Evolutionary conservation across 106 monocot genomes (phyloP).

Genomic region (Platanthera zijinensis): DNA sequence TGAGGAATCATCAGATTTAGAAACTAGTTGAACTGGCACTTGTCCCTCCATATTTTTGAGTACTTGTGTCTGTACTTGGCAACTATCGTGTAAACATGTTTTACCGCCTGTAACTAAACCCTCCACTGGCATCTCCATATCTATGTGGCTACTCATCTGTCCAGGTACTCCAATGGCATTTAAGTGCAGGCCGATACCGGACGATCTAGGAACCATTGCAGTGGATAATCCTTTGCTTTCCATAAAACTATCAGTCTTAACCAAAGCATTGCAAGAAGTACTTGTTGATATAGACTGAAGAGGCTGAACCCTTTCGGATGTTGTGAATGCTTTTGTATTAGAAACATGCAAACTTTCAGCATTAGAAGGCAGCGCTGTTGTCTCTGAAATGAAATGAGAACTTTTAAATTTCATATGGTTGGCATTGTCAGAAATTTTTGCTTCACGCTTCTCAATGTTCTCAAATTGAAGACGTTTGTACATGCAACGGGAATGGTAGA

Average conservation of each 20-base stretch:
- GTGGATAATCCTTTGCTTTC: conserved; percentile 12
- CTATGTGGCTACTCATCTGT: conserved; percentile 1
- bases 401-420: conserved; percentile 2
- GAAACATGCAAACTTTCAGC: conserved; percentile 15
- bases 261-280: conserved; percentile 1
- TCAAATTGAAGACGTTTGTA: conserved; percentile 61
- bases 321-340: conserved; percentile 10
- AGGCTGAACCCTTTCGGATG: conserved; percentile 1
- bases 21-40: conserved; percentile 9
- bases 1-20: conserved; percentile 15
- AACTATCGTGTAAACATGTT: conserved; percentile 5
- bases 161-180: conserved; percentile 37
- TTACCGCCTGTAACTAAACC: conserved; percentile 6
- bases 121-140: conserved; percentile 12
- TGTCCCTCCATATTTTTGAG: conserved; percentile 5
- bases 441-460: conserved; percentile 16
- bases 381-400: conserved; percentile 11
- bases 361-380: conserved; percentile 10
- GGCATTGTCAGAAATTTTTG: not conserved
- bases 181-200: conserved; percentile 58
- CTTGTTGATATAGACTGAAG: conserved; percentile 3
- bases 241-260: conserved; percentile 7
- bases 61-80: not conserved
- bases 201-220: conserved; percentile 24
- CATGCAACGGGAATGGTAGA: conserved; percentile 38